Evolutionary conservation across 441 rosid genomes (phyloP).

Genomic region (Bocquillonia castaneifolia): DNA sequence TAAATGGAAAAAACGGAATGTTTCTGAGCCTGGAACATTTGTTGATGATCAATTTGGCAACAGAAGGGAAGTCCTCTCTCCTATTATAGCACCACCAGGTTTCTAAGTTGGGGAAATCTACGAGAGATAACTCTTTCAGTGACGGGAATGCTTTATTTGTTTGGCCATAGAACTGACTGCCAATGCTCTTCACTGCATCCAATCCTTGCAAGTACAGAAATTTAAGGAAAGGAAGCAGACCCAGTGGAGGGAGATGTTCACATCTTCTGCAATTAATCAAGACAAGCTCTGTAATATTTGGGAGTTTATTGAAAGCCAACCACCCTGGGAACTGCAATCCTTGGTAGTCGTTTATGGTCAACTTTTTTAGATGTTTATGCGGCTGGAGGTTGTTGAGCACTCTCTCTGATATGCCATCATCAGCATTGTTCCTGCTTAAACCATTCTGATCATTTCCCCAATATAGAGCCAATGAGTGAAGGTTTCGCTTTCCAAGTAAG

Average conservation of each 20-base stretch:
- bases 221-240: not conserved
- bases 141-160: slow-evolving; percentile 13
- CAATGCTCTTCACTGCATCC: slow-evolving; percentile 7
- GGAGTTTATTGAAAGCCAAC: not conserved
- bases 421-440: not conserved
- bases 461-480: not conserved
- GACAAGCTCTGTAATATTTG: not conserved
- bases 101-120: slow-evolving; percentile 22
- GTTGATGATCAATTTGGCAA: slow-evolving; percentile 18
- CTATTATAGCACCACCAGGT: slow-evolving; percentile 20
- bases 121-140: slow-evolving; percentile 21
- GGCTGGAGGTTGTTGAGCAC: slow-evolving; percentile 7
- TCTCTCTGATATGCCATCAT: not conserved
- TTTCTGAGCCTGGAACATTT: slow-evolving; percentile 20
- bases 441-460: not conserved
- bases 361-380: not conserved
- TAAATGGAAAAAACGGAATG: slow-evolving; percentile 21
- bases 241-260: slow-evolving; percentile 7
- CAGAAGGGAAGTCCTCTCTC: slow-evolving; percentile 22
- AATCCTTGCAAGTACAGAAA: slow-evolving; percentile 4
- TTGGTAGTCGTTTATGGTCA: not conserved
- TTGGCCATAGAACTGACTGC: slow-evolving; percentile 4
- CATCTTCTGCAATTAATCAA: slow-evolving; percentile 11
- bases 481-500: slow-evolving; percentile 2
- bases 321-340: slow-evolving; percentile 8